Conservation (phyloP, 2,329 filamentous ascomycete species). For the Ophiostoma ulmi region DNA sequence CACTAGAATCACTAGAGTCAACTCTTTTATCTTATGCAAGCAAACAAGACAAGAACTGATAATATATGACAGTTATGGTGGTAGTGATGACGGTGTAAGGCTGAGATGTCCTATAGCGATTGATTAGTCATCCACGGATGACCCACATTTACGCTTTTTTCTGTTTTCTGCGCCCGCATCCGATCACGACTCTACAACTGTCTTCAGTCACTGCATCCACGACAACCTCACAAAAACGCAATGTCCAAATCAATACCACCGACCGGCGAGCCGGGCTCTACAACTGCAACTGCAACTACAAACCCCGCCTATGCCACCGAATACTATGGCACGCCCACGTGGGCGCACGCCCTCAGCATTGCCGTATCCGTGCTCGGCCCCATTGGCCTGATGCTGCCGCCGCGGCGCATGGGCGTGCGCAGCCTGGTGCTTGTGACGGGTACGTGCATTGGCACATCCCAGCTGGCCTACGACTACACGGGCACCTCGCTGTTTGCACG, state of each 20-base stretch:
- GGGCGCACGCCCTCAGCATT: slow-evolving; percentile 46
- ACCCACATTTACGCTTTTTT: slow-evolving; percentile 9
- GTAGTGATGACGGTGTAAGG: no score
- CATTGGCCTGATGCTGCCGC: slow-evolving; percentile 47
- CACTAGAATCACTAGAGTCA: background rate
- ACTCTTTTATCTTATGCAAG: no score
- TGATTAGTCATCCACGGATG: background rate
- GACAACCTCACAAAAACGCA: background rate
- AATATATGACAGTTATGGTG: no score
- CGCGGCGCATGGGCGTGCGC: slow-evolving; percentile 47
- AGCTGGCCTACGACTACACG: slow-evolving; percentile 53
- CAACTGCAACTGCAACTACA: background rate
- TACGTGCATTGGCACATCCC: slow-evolving; percentile 50
- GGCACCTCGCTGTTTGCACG: slow-evolving; percentile 49
- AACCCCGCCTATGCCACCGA: background rate
- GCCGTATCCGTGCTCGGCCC: slow-evolving; percentile 46
- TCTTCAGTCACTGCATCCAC: background rate
- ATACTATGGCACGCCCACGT: slow-evolving; percentile 32
- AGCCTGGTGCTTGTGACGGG: slow-evolving; percentile 46
- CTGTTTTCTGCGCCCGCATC: background rate
- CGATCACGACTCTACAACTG: background rate
- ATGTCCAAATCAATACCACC: slow-evolving; percentile 20
- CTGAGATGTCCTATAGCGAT: background rate
- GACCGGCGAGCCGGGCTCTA: slow-evolving; percentile 2
- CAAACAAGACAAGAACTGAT: no score